phyloP scores from a whole-genome alignment of 2,329 filamentous ascomycete genomes.

The Ophiocordyceps camponoti-saundersi region DNA sequence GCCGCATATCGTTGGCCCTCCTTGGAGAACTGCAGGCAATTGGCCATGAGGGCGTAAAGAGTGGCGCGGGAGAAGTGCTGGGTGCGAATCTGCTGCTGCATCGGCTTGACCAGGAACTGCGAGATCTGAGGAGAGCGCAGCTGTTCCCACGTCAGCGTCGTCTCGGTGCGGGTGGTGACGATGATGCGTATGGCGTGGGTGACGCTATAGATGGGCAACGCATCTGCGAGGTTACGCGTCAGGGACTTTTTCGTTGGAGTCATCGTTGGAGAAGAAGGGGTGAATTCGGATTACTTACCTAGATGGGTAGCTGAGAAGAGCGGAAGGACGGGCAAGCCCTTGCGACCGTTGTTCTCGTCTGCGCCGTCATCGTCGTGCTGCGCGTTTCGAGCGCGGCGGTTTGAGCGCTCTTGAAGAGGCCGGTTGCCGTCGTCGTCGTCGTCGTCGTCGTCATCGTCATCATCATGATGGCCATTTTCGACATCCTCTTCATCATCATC shows the following conservation, averaged over 20 bases:
- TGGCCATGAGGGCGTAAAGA: constrained; percentile 79
- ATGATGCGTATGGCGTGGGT: constrained; percentile 81
- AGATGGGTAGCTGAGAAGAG: constrained; percentile 68
- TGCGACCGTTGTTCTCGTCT: constrained; percentile 17
- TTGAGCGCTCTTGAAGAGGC: constrained; percentile 17
- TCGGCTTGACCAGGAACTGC: constrained; percentile 88
- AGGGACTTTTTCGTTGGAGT: constrained; percentile 1
- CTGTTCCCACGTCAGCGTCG: constrained; percentile 86
- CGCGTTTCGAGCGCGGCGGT: constrained; percentile 17
- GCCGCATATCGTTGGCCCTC: constrained; percentile 69
- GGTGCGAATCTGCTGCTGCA: constrained; percentile 73
- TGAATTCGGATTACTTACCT: constrained; percentile 29
- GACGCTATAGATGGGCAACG: constrained; percentile 74
- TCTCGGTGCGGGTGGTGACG: constrained; percentile 74
- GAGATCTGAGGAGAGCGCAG: constrained; percentile 89
- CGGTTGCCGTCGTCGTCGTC: constrained; percentile 19
- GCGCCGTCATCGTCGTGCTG: constrained; percentile 28
- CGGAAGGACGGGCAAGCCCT: constrained; percentile 37
- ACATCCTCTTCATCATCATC: constrained; percentile 24
- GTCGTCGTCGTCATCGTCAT: constrained; percentile 26
- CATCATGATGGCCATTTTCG: constrained; percentile 25
- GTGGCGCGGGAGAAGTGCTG: constrained; percentile 77
- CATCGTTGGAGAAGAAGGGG: no score
- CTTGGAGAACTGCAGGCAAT: constrained; percentile 84
- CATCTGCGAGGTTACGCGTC: constrained; percentile 35